A percentile compares a stretch with the other conserved stretches of the same genome.
Conservation (phyloP, 108 stramenopile genomes). For the Nitzschia putrida region DNA sequence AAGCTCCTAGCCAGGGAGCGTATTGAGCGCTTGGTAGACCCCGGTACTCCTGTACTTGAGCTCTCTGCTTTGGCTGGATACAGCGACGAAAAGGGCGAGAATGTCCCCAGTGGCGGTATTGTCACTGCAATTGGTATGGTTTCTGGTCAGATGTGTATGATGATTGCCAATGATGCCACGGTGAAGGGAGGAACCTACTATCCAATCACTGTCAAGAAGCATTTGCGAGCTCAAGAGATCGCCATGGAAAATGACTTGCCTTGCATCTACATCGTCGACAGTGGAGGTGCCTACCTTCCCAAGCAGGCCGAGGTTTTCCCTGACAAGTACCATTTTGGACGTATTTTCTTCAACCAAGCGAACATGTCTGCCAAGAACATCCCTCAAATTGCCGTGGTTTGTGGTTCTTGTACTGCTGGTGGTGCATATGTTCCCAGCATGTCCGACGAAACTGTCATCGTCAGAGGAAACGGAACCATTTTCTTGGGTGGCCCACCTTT, state of each 20-base stretch:
- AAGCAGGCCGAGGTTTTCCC: slow-evolving; percentile 98
- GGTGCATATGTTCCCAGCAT: slow-evolving; percentile 99
- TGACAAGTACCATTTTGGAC: slow-evolving; percentile 94
- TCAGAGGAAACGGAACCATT: slow-evolving; percentile 95
- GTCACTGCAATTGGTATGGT: slow-evolving; percentile 96
- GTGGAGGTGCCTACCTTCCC: slow-evolving; percentile 95
- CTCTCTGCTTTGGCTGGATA: slow-evolving; percentile 89
- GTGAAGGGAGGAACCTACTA: slow-evolving; percentile 98
- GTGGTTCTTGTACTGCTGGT: slow-evolving; percentile 98
- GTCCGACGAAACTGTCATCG: slow-evolving; percentile 96
- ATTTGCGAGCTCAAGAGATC: slow-evolving; percentile 97
- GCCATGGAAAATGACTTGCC: slow-evolving; percentile 92
- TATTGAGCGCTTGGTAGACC: slow-evolving; percentile 87
- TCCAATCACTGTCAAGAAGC: slow-evolving; percentile 99
- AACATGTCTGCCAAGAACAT: slow-evolving; percentile 87
- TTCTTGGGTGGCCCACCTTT: slow-evolving; percentile 99
- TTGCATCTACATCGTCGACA: slow-evolving; percentile 95
- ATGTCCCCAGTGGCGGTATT: slow-evolving; percentile 90
- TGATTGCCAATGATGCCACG: slow-evolving; percentile 99
- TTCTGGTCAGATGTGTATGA: slow-evolving; percentile 86
- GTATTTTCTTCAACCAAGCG: slow-evolving; percentile 96
- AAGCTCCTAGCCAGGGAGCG: slow-evolving; percentile 94
- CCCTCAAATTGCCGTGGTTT: slow-evolving; percentile 94
- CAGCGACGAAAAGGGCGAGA: slow-evolving; percentile 50
- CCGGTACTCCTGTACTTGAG: slow-evolving; percentile 94